phyloP scores from a whole-genome alignment of 768 basidiomycete species.

The Suillus alpinus region DNA sequence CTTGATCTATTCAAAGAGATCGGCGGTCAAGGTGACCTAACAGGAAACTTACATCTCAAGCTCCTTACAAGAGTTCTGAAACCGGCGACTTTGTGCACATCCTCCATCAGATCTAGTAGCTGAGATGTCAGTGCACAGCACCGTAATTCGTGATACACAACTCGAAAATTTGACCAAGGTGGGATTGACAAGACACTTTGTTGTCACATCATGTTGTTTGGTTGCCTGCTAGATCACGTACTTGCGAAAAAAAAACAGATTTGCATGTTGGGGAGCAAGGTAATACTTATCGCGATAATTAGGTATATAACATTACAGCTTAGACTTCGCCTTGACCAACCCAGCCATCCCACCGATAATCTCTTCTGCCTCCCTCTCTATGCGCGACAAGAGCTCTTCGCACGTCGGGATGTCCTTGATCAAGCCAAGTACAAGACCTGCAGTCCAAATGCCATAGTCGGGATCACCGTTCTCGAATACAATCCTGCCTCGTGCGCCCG shows the following conservation, averaged over 20 bases:
- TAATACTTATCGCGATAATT: neutral
- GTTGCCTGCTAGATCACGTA: neutral
- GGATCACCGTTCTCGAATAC: constrained; percentile 85
- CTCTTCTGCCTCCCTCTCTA: constrained; percentile 76
- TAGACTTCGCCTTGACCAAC: constrained; percentile 16
- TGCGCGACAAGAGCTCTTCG: constrained; percentile 58
- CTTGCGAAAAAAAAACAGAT: neutral
- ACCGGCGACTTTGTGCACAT: too few relatives aligned
- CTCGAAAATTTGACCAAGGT: too few relatives aligned
- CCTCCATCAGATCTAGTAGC: too few relatives aligned
- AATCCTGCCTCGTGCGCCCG: constrained; percentile 62
- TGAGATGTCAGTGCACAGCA: too few relatives aligned
- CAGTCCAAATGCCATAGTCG: constrained; percentile 86
- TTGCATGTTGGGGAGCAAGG: neutral
- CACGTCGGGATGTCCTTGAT: constrained; percentile 87
- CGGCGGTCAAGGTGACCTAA: too few relatives aligned
- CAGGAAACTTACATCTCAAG: too few relatives aligned
- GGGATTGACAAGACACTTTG: neutral
- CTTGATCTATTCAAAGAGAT: too few relatives aligned
- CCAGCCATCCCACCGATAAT: constrained; percentile 50
- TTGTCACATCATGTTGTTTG: neutral
- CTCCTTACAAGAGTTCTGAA: too few relatives aligned
- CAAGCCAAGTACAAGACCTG: constrained; percentile 62
- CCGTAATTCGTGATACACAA: neutral
- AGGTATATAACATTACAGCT: constrained; percentile 14